Conservation (phyloP, 331 rosid species). For the Quercus tomentella region DNA sequence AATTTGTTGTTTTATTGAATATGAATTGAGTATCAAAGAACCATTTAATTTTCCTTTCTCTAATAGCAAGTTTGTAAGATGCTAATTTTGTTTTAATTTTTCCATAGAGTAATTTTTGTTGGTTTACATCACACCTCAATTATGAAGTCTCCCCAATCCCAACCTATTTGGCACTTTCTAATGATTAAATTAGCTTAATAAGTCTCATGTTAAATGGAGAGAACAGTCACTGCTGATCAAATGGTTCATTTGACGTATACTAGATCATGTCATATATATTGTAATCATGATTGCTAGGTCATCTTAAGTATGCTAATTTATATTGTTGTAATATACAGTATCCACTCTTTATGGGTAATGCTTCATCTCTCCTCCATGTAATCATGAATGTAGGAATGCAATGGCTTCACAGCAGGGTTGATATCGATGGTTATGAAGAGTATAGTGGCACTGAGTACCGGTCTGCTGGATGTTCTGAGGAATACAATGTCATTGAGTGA, state of each 20-base stretch:
- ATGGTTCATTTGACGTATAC: too few species aligned
- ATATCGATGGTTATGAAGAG: conserved; percentile 83
- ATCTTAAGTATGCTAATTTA: not conserved
- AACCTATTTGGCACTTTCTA: not conserved
- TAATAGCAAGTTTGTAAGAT: too few species aligned
- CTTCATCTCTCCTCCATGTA: not conserved
- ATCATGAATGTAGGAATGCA: conserved; percentile 56
- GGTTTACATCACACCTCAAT: not conserved
- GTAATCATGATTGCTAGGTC: not conserved
- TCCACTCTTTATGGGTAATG: conserved; percentile 10
- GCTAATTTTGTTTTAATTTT: too few species aligned
- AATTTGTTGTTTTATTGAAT: too few species aligned
- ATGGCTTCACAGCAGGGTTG: conserved; percentile 91
- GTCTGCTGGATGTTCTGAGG: conserved; percentile 94
- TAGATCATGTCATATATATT: too few species aligned
- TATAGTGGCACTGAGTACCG: conserved; percentile 82
- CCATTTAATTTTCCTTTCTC: not conserved
- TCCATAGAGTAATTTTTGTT: not conserved
- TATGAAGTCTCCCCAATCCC: not conserved
- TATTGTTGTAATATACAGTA: not conserved
- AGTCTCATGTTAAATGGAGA: not conserved
- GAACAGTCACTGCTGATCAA: too few species aligned
- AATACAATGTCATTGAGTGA: conserved; percentile 68
- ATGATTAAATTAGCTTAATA: not conserved
- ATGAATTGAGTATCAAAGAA: not conserved